phyloP scores from a whole-genome alignment of 176 grass and related monocot species.

The Typha latifolia region DNA sequence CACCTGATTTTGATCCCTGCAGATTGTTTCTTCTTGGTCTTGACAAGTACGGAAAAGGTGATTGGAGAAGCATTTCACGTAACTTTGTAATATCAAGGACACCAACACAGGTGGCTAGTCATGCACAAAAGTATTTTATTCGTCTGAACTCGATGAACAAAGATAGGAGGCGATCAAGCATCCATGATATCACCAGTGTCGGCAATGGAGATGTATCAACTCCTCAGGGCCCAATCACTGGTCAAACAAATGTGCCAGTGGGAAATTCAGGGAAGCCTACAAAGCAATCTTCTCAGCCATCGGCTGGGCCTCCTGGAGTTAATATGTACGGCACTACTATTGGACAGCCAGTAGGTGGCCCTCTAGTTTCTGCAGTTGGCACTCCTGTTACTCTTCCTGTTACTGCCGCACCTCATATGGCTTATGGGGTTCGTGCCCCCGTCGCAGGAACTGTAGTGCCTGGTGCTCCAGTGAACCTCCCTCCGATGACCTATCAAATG shows the following conservation, averaged over 20 bases:
- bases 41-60: constrained; percentile 94
- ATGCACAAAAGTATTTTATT: constrained; percentile 95
- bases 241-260: constrained; percentile 41
- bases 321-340: constrained; percentile 68
- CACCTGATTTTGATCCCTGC: constrained; percentile 19
- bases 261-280: constrained; percentile 40
- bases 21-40: constrained; percentile 94
- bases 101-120: constrained; percentile 88
- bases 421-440: constrained; percentile 43
- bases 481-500: constrained; percentile 48
- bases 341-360: constrained; percentile 69
- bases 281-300: constrained; percentile 42
- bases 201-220: constrained; percentile 40
- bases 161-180: constrained; percentile 80
- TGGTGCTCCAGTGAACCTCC: constrained; percentile 48
- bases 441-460: constrained; percentile 48
- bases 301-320: constrained; percentile 28
- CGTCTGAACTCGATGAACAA: constrained; percentile 86
- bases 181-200: constrained; percentile 90
- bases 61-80: constrained; percentile 92
- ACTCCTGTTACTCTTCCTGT: constrained; percentile 71
- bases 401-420: constrained; percentile 51
- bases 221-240: constrained; percentile 53
- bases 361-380: constrained; percentile 64
- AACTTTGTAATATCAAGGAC: constrained; percentile 99